A percentile compares a stretch with the other conserved stretches of the same genome.
phyloP scores from a whole-genome alignment of 306 rosid genomes.

The Luffa acutangula region DNA sequence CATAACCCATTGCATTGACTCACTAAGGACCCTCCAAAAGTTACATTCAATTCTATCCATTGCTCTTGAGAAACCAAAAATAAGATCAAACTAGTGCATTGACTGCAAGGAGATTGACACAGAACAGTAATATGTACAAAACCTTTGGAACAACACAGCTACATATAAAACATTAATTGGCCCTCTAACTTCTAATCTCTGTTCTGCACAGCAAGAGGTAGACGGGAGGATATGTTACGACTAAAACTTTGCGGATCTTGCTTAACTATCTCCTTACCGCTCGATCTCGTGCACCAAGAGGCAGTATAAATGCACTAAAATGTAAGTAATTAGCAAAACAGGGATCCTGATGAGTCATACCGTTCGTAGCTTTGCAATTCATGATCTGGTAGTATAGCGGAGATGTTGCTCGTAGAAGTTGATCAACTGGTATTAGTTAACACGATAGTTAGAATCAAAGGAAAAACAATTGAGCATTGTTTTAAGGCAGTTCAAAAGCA shows the following conservation, averaged over 20 bases:
- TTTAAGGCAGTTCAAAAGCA: neutral
- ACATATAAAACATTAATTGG: neutral
- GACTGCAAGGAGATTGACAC: neutral
- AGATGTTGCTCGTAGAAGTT: slow-evolving; percentile 89
- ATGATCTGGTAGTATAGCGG: slow-evolving; percentile 45
- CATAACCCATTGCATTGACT: neutral
- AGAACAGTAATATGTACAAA: neutral
- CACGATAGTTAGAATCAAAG: neutral
- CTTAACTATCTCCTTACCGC: neutral
- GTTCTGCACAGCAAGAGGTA: neutral
- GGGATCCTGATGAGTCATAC: neutral
- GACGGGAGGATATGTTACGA: neutral
- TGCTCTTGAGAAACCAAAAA: neutral
- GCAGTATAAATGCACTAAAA: neutral
- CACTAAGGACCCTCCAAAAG: neutral
- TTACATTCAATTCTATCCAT: neutral
- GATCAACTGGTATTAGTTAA: slow-evolving; percentile 42
- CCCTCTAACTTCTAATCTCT: slow-evolving; percentile 2
- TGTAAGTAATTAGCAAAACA: neutral
- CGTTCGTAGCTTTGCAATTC: slow-evolving; percentile 14
- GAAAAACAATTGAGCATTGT: neutral
- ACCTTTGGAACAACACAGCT: neutral
- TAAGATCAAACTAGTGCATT: neutral
- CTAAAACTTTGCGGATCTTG: neutral
- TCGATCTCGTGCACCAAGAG: neutral